A percentile compares a stretch with the other conserved stretches of the same genome.
These are phyloP conservation scores for Fraxinus sp. DNA, from an alignment of 305 asterid species.

Conservation along the genomic window DNA sequence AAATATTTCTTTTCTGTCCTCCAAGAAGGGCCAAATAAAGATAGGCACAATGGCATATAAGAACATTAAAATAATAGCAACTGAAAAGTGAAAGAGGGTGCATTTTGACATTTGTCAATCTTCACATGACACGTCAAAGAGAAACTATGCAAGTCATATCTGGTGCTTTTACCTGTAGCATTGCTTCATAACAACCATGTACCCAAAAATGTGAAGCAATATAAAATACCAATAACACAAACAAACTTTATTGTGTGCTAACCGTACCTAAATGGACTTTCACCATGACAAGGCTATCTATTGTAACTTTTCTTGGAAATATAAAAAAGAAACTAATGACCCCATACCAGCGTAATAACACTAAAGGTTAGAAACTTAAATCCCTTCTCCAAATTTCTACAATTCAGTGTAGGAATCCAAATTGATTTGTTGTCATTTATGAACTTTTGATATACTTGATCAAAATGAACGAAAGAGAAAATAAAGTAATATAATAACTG, in stretches of 20 bases:
- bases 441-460: neutral
- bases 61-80: neutral
- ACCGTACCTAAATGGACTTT: neutral
- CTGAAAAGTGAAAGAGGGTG: neutral
- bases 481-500: slow-evolving; percentile 1
- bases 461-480: neutral
- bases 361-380: slow-evolving; percentile 3
- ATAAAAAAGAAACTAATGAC: neutral
- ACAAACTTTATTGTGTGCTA: neutral
- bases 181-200: neutral
- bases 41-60: neutral
- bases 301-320: neutral
- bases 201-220: neutral
- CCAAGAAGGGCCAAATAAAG: neutral
- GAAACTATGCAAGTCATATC: neutral
- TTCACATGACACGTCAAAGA: neutral
- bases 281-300: slow-evolving; percentile 8
- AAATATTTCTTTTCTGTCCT: neutral
- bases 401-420: neutral
- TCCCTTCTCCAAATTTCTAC: neutral
- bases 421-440: neutral
- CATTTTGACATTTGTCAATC: neutral
- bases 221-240: neutral
- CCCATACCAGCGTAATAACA: neutral
- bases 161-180: neutral